Conservation (phyloP, 2,329 filamentous ascomycete species). For the Cordyceps sp. region DNA sequence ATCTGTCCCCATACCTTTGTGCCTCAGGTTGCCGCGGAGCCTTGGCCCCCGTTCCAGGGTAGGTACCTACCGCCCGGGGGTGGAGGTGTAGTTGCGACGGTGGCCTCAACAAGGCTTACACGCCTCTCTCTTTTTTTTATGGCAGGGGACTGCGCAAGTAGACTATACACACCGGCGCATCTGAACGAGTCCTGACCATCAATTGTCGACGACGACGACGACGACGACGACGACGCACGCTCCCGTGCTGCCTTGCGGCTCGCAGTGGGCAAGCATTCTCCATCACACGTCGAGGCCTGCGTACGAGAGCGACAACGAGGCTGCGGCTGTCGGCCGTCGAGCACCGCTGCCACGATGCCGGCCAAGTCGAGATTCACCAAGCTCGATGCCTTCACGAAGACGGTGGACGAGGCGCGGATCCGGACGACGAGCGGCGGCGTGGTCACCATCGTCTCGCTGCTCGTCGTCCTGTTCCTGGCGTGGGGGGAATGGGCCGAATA, state of each 20-base stretch:
- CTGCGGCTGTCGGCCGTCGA: neutral
- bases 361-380: slow-evolving; percentile 85
- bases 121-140: no score
- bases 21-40: neutral
- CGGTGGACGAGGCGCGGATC: slow-evolving; percentile 92
- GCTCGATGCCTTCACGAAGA: slow-evolving; percentile 98
- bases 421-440: slow-evolving; percentile 91
- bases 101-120: slow-evolving; percentile 18
- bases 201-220: no score
- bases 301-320: no score
- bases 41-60: neutral
- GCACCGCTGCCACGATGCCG: slow-evolving; percentile 42
- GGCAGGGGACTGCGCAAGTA: neutral
- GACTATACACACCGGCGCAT: no score
- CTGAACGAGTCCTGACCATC: no score
- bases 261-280: no score
- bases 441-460: slow-evolving; percentile 78
- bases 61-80: neutral
- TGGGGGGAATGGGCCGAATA: slow-evolving; percentile 97
- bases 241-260: no score
- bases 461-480: slow-evolving; percentile 75
- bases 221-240: no score
- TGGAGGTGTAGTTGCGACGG: slow-evolving; percentile 16
- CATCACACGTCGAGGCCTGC: no score
- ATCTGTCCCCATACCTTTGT: no score